phyloP scores from a whole-genome alignment of 371 early-diverging fungal genomes.

The Neoconidiobolus thromboides region DNA sequence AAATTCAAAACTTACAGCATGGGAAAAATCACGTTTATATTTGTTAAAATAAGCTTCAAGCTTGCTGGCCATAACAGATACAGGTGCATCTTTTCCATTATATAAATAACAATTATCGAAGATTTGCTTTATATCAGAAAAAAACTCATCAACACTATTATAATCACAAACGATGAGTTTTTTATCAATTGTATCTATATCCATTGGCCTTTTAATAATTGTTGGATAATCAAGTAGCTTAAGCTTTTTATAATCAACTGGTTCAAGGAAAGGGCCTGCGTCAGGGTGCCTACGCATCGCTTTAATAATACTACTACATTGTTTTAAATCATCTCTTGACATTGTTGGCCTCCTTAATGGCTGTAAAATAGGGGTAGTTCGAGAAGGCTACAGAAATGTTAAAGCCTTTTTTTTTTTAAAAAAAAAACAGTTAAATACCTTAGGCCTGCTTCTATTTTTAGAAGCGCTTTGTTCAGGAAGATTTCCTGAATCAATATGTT shows the following conservation, averaged over 20 bases:
- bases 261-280: constrained; percentile 65
- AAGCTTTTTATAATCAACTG: constrained; percentile 84
- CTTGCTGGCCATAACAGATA: constrained; percentile 52
- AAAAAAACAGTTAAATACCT: not conserved
- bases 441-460: too few species aligned
- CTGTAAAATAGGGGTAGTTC: too few species aligned
- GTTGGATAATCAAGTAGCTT: constrained; percentile 88
- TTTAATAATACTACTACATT: constrained; percentile 50
- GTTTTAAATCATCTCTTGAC: constrained; percentile 62
- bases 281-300: constrained; percentile 51
- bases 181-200: constrained; percentile 77
- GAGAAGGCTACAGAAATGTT: too few species aligned
- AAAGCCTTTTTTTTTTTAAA: too few species aligned
- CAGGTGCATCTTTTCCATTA: constrained; percentile 60
- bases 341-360: constrained; percentile 19
- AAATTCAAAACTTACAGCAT: constrained; percentile 2
- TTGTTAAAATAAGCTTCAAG: constrained; percentile 54
- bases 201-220: constrained; percentile 94
- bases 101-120: constrained; percentile 81
- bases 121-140: constrained; percentile 55
- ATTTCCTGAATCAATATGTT: too few species aligned
- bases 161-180: constrained; percentile 63
- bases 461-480: too few species aligned
- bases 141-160: constrained; percentile 37
- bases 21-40: constrained; percentile 45